These are phyloP conservation scores for Curvularia sp. DNA, from an alignment of 2,329 filamentous ascomycete genomes.

Conservation along the genomic window DNA sequence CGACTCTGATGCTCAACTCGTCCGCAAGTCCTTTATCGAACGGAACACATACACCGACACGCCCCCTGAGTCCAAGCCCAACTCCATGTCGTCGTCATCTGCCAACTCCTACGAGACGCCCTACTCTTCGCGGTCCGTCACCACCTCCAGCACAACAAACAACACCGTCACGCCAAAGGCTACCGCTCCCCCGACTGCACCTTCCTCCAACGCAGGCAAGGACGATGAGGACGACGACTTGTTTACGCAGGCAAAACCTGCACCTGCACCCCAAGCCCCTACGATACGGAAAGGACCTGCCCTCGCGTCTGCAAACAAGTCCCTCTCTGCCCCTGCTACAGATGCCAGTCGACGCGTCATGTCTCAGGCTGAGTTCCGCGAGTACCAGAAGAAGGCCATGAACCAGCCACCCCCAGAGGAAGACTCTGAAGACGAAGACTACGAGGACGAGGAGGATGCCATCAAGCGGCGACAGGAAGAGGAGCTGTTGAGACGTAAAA, in stretches of 20 bases:
- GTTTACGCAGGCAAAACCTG: slow-evolving; percentile 32
- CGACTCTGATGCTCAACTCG: slow-evolving; percentile 37
- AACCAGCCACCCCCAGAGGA: slow-evolving; percentile 35
- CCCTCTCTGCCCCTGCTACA: slow-evolving; percentile 19
- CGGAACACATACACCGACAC: slow-evolving; percentile 30
- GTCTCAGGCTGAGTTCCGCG: slow-evolving; percentile 45
- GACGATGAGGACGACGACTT: slow-evolving; percentile 42
- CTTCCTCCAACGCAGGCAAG: slow-evolving; percentile 30
- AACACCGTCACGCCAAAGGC: slow-evolving; percentile 42
- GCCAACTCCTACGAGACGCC: slow-evolving; percentile 44
- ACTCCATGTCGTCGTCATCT: slow-evolving; percentile 41
- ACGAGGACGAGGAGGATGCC: slow-evolving; percentile 50
- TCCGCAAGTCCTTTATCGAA: slow-evolving; percentile 39
- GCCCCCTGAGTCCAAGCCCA: slow-evolving; percentile 34
- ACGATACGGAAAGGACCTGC: slow-evolving; percentile 17
- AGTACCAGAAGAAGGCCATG: slow-evolving; percentile 38
- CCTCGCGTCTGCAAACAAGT: slow-evolving; percentile 18
- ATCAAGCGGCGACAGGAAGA: slow-evolving; percentile 45
- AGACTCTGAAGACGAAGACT: slow-evolving; percentile 45
- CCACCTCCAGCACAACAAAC: slow-evolving; percentile 36
- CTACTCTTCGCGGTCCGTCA: slow-evolving; percentile 40
- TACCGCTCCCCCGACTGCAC: slow-evolving; percentile 25
- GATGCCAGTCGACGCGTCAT: slow-evolving; percentile 37
- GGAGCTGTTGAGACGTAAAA: slow-evolving; percentile 41
- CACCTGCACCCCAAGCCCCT: slow-evolving; percentile 14